These are phyloP conservation scores for Helianthus tuberosus DNA, from an alignment of 129 eudicot species.

Conservation along the genomic window DNA sequence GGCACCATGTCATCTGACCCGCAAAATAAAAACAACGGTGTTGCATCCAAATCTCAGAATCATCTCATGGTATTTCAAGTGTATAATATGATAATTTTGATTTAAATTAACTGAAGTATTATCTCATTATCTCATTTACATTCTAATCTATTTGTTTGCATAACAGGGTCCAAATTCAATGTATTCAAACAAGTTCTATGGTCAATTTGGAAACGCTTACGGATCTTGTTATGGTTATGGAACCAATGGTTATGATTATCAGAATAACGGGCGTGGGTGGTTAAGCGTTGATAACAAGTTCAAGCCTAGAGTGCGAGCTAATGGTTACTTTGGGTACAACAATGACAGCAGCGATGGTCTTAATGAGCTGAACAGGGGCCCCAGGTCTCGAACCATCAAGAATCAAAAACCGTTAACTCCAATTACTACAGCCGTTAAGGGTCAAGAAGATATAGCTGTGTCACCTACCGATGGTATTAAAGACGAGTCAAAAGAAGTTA, in stretches of 20 bases:
- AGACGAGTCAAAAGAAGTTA: conserved; percentile 25
- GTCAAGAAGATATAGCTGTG: conserved; percentile 41
- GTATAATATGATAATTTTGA: background rate
- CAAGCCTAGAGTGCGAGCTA: conserved; percentile 67
- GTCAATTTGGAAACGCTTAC: conserved; percentile 47
- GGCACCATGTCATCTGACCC: conserved; percentile 45
- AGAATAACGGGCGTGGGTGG: conserved; percentile 53
- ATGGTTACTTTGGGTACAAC: conserved; percentile 45
- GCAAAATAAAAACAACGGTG: conserved; percentile 35
- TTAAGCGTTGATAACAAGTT: conserved; percentile 55
- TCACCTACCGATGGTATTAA: conserved; percentile 15
- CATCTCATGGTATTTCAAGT: conserved; percentile 47
- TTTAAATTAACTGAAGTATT: too few relatives aligned
- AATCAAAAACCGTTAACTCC: conserved; percentile 38
- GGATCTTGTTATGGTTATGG: conserved; percentile 57
- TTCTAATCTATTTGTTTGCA: background rate
- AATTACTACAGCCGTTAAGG: conserved; percentile 47
- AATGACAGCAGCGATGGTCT: conserved; percentile 68
- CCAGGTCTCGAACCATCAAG: conserved; percentile 53
- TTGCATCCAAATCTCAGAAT: conserved; percentile 53
- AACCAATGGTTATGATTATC: conserved; percentile 47
- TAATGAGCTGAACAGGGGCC: conserved; percentile 79
- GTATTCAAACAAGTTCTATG: conserved; percentile 52
- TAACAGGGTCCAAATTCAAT: background rate
- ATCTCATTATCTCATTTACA: too few relatives aligned